A percentile compares a stretch with the other conserved stretches of the same genome.
Evolutionary conservation across 768 basidiomycete genomes (phyloP).

Genomic region (Neoboletus magnificus): DNA sequence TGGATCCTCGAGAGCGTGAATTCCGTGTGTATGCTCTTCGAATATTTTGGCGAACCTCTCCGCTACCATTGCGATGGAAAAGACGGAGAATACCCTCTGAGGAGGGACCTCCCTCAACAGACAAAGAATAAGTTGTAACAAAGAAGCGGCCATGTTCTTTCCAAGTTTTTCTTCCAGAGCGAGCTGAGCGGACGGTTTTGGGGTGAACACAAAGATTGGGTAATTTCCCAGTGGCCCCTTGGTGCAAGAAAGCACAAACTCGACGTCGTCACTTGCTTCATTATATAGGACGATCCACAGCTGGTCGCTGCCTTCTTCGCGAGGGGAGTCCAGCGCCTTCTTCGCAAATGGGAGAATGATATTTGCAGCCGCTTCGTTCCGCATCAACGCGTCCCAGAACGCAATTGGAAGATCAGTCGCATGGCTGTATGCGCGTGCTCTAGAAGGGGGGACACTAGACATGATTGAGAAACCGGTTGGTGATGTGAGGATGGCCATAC

Average conservation of each 20-base stretch:
- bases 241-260: constrained; percentile 58
- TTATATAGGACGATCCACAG: constrained; percentile 33
- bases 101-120: constrained; percentile 36
- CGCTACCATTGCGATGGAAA: constrained; percentile 50
- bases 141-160: constrained; percentile 36
- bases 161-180: constrained; percentile 8
- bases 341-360: constrained; percentile 40
- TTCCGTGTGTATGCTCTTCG: constrained; percentile 34
- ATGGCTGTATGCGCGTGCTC: constrained; percentile 1
- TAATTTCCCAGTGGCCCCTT: constrained; percentile 53
- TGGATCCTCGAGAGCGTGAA: constrained; percentile 33
- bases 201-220: constrained; percentile 62
- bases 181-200: constrained; percentile 40
- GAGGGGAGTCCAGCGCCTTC: constrained; percentile 19
- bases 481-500: constrained; percentile 9
- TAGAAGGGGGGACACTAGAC: constrained; percentile 7
- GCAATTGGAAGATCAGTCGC: constrained; percentile 16
- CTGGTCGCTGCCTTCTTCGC: constrained; percentile 6
- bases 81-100: constrained; percentile 62
- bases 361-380: constrained; percentile 36
- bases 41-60: constrained; percentile 44
- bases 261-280: constrained; percentile 9
- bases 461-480: constrained; percentile 19
- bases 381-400: constrained; percentile 31
- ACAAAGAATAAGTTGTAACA: constrained; percentile 40